phyloP scores from a whole-genome alignment of 2,329 filamentous ascomycete species.

The Exophiala phaeomuriformis region DNA sequence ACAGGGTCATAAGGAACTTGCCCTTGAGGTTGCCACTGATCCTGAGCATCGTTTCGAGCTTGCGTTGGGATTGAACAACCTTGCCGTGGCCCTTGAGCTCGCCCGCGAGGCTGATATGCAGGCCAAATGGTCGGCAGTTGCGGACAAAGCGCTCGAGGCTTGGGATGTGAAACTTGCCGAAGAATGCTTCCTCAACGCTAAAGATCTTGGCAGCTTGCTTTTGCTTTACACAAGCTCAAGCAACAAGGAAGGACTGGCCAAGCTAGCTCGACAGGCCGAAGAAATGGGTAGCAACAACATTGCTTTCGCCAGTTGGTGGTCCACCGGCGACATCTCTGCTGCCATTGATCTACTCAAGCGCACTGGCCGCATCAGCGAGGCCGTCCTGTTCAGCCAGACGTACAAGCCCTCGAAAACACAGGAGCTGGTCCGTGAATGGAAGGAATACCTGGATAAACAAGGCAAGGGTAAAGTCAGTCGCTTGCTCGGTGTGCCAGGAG shows the following conservation, averaged over 20 bases:
- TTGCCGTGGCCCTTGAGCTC: slow-evolving; percentile 77
- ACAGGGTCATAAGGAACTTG: slow-evolving; percentile 93
- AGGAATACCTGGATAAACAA: slow-evolving; percentile 69
- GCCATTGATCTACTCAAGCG: slow-evolving; percentile 73
- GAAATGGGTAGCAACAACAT: slow-evolving; percentile 80
- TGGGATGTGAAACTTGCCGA: slow-evolving; percentile 87
- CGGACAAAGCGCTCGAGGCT: slow-evolving; percentile 74
- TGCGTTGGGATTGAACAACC: slow-evolving; percentile 70
- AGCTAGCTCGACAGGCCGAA: slow-evolving; percentile 67
- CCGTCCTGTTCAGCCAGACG: slow-evolving; percentile 86
- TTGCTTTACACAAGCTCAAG: slow-evolving; percentile 82
- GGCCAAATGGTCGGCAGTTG: slow-evolving; percentile 97
- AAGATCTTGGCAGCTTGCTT: slow-evolving; percentile 81
- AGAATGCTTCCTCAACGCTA: slow-evolving; percentile 86
- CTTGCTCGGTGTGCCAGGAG: slow-evolving; percentile 71
- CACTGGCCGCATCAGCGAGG: slow-evolving; percentile 75
- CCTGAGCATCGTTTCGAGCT: slow-evolving; percentile 95
- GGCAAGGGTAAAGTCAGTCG: slow-evolving; percentile 82
- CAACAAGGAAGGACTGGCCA: slow-evolving; percentile 64
- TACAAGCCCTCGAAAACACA: slow-evolving; percentile 77
- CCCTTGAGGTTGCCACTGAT: slow-evolving; percentile 88
- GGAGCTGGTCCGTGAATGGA: slow-evolving; percentile 69
- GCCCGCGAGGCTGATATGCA: slow-evolving; percentile 78
- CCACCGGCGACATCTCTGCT: slow-evolving; percentile 70
- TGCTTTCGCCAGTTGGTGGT: slow-evolving; percentile 84